Evolutionary conservation across 352 stramenopile genomes (phyloP).

Genomic region (Globisporangium splendens): DNA sequence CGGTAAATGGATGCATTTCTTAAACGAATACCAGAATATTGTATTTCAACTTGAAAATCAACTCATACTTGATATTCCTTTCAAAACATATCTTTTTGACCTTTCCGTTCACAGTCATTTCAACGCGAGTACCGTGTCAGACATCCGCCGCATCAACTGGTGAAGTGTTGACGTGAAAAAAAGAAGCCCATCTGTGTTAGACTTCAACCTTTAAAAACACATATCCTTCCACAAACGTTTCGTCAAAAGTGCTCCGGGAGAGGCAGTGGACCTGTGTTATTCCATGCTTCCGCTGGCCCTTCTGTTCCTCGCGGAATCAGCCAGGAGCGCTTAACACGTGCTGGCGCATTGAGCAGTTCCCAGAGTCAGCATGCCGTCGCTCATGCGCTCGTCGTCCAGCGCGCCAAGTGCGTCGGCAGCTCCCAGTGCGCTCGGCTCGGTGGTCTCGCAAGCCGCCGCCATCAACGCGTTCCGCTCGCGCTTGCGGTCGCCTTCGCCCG

Average conservation of each 20-base stretch:
- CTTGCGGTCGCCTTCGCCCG: constrained; percentile 30
- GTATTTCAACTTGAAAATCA: no score
- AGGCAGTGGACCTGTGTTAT: not conserved
- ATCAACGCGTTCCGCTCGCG: constrained; percentile 41
- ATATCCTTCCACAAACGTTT: not conserved
- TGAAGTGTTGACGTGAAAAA: constrained; percentile 9
- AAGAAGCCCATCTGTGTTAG: not conserved
- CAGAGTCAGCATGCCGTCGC: constrained; percentile 28
- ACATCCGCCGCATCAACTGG: no score
- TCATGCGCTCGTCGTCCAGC: constrained; percentile 22
- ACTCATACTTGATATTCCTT: no score
- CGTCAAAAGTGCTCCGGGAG: no score
- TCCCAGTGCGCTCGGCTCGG: constrained; percentile 28
- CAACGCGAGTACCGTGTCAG: no score
- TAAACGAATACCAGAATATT: no score
- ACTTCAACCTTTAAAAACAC: constrained; percentile 4
- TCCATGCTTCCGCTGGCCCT: not conserved
- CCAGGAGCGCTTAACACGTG: no score
- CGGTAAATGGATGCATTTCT: no score
- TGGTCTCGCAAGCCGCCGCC: constrained; percentile 38
- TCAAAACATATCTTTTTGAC: no score
- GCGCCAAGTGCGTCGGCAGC: constrained; percentile 11
- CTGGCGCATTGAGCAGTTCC: no score
- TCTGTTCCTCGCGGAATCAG: no score
- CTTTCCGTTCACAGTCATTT: no score